phyloP scores from a whole-genome alignment of 1,284 basidiomycete species.

The Pseudozyma pruni region DNA sequence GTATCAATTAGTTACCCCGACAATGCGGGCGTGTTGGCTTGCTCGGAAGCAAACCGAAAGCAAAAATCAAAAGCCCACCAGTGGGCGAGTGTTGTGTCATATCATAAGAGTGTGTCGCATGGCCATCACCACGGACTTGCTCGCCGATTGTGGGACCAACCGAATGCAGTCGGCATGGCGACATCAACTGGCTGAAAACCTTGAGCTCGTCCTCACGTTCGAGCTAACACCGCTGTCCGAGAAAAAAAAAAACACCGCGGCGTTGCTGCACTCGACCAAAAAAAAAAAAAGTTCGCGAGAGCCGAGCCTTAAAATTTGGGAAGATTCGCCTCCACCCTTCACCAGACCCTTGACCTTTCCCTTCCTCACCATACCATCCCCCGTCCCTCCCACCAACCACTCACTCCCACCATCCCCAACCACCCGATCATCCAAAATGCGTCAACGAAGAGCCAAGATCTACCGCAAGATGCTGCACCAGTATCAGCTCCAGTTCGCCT shows the following conservation, averaged over 20 bases:
- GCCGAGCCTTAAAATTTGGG: conserved; percentile 12
- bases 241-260: not conserved
- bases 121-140: too few relatives aligned
- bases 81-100: too few relatives aligned
- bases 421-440: conserved; percentile 40
- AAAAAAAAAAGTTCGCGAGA: not conserved
- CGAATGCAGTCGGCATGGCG: too few relatives aligned
- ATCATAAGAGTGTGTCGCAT: too few relatives aligned
- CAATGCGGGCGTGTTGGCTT: too few relatives aligned
- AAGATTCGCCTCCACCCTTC: conserved; percentile 12
- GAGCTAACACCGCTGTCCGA: too few relatives aligned
- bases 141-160: too few relatives aligned
- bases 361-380: not conserved
- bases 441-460: conserved; percentile 64
- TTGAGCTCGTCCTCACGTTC: too few relatives aligned
- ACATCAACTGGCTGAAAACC: too few relatives aligned
- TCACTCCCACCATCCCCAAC: not conserved
- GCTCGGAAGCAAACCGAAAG: too few relatives aligned
- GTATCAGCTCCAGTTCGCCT: conserved; percentile 62
- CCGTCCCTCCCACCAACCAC: not conserved
- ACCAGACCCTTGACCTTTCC: not conserved
- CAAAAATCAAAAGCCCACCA: too few relatives aligned
- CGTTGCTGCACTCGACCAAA: not conserved
- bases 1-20: too few relatives aligned
- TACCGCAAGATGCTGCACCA: conserved; percentile 63